Base-by-base conservation (phyloP, 2,329 filamentous ascomycete genomes). In the Dendrostoma leiphaemia region DNA sequence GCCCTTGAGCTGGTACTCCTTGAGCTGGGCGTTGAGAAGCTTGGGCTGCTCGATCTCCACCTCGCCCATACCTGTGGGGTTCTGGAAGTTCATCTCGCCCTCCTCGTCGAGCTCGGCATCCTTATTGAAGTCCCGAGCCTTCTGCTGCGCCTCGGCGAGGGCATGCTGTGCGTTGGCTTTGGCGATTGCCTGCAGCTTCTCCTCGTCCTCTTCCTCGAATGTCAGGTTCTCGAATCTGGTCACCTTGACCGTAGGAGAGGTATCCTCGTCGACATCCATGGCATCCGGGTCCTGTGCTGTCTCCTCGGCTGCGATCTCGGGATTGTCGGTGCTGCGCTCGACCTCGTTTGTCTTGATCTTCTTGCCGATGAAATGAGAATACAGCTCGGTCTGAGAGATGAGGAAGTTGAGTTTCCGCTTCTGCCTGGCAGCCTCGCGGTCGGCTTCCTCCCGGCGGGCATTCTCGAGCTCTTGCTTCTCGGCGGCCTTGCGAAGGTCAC, bases 11-110 rank as follows among this genome's bases (percentile, higher is more conserved):
- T 99, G 94, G 74, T 99, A 99, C 71, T 99, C 94, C 70, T 99
- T 99, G 66, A 99, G 84, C 68, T 96, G 90, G 48, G 92, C 90
- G 60, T 90, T 92, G 65, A 99, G 83, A 74, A 97, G 85, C 72
- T 91, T 95, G 8, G 94, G 94, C 69, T 99, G 94, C 59, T 92
- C 87, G 53, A 99, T 91, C 65, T 96, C 90, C 62, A 96, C 91
- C 64, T 94, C 92, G 64, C 93, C 93, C 64, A 99, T 81, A 65
- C 93, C 94, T 4, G 92, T 94, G 0, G 94, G 94, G 69, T 99
- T 97, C 74, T 99, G 94, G 79, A 99, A 99, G 75, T 99, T 99
- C 89, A 99, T 90, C 74, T 99, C 94, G 63, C 92, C 93, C 65
- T 97, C 92, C 56, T 97, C 91, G 61, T 94, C 89, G 65, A 85